phyloP scores from a whole-genome alignment of 257 asterid genomes.

The Rubia yunnanensis region DNA sequence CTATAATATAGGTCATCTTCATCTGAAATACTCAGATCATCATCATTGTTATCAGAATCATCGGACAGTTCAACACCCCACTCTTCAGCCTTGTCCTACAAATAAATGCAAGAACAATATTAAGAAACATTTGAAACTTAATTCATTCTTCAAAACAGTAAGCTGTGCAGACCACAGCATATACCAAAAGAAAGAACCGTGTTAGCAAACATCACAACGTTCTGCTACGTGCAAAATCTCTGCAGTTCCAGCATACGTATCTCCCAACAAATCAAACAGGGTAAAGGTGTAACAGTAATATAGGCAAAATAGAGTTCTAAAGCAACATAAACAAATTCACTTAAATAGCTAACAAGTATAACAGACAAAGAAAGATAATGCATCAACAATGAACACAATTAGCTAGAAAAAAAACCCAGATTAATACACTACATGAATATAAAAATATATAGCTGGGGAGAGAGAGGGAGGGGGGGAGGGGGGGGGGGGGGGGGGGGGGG shows the following conservation, averaged over 20 bases:
- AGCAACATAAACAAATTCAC: not conserved
- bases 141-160: not conserved
- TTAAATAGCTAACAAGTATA: not conserved
- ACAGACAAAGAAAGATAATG: not conserved
- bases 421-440: too few relatives aligned
- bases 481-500: too few relatives aligned
- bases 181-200: not conserved
- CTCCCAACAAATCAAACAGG: not conserved
- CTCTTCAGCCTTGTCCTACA: slow-evolving; percentile 71
- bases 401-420: not conserved
- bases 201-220: too few relatives aligned
- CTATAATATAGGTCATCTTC: slow-evolving; percentile 50
- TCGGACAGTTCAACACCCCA: slow-evolving; percentile 95
- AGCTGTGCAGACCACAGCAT: not conserved
- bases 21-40: slow-evolving; percentile 63
- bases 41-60: slow-evolving; percentile 44
- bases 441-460: too few relatives aligned
- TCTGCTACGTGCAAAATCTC: too few relatives aligned
- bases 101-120: slow-evolving; percentile 9
- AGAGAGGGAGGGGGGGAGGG: too few relatives aligned
- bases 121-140: not conserved
- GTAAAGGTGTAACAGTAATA: not conserved
- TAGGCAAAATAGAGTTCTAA: too few relatives aligned
- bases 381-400: not conserved
- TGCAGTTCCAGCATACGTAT: not conserved